Conservation (phyloP, 225 moss, liverwort and hornwort genomes). For the Anthoceros angustus region DNA sequence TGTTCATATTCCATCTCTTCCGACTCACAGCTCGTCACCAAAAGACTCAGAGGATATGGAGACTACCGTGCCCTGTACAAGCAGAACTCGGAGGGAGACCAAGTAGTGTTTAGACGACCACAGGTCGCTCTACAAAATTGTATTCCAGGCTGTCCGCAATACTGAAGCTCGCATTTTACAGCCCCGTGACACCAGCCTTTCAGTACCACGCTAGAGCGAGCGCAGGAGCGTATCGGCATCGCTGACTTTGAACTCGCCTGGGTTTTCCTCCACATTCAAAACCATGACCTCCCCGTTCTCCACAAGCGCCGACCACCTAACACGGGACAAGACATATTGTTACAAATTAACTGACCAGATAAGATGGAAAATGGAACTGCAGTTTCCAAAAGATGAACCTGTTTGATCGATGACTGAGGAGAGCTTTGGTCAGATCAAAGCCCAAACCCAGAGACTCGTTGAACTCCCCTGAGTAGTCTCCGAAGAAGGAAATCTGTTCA, state of each 20-base stretch:
- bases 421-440: conserved; percentile 42
- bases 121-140: too few species aligned
- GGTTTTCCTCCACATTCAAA: conserved; percentile 28
- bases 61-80: too few species aligned
- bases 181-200: neutral
- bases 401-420: conserved; percentile 73
- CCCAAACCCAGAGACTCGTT: conserved; percentile 51
- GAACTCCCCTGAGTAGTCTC: conserved; percentile 74
- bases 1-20: too few species aligned
- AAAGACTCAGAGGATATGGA: too few species aligned
- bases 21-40: too few species aligned
- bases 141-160: too few species aligned
- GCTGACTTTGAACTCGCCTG: conserved; percentile 29
- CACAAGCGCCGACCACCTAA: conserved; percentile 33
- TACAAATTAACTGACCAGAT: neutral
- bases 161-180: neutral
- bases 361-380: neutral
- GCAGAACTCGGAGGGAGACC: too few species aligned
- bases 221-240: conserved; percentile 34
- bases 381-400: conserved; percentile 19
- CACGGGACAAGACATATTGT: neutral
- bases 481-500: conserved; percentile 60
- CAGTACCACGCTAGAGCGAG: conserved; percentile 7
- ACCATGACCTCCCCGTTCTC: conserved; percentile 29
- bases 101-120: too few species aligned